Base-by-base conservation (phyloP, 495 filamentous ascomycete species). In the Hypoxylon perforatum region DNA sequence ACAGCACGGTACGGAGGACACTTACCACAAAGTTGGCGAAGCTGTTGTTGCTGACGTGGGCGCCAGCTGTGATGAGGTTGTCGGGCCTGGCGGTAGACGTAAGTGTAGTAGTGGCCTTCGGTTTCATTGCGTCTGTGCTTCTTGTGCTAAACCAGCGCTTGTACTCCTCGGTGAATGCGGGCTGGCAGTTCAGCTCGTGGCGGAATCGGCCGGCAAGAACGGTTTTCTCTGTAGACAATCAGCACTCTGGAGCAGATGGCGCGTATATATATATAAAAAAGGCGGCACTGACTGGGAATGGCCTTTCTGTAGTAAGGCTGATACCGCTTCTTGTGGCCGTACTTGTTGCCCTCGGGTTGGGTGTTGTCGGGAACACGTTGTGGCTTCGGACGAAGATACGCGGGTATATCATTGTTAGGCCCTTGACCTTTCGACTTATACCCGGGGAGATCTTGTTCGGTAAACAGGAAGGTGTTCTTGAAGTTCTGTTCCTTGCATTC, bases 401-500 rank as follows among this genome's bases (percentile, higher is more conserved):
- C 73, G 33, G 82, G 85, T 56, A 85, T 83, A 56, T 82, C 82
- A 57, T 78, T 49, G 80, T 84, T 68, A 75, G 78, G 65, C 74
- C 79, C 69, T 78, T 84, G 74, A 78, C 60, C 80, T 71, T 84
- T 88, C 14, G 83, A 83, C 59, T 88, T 87, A 71, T 88, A 93
- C 23, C 91, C 92, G 1, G 93, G 90, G 19, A 96, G 83, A 73
- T 98, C 91, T 74, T 95, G 93, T 76, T 98, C 94, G 14, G 90
- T 91, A 71, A 98, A 98, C 39, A 97, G 77, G 72, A 87, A 97
- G 7, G 91, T 94, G 72, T 97, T 99, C 72, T 85, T 78, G 48
- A 88, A 76, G 65, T 86, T 73, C 69, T 80, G 66, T 69, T 86
- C 89, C 57, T 82, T 88, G 59, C 90, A 71, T 12, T 92, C 85